Base-by-base conservation (phyloP, 371 early-diverging fungal genomes). In the Lichtheimia corymbifera region DNA sequence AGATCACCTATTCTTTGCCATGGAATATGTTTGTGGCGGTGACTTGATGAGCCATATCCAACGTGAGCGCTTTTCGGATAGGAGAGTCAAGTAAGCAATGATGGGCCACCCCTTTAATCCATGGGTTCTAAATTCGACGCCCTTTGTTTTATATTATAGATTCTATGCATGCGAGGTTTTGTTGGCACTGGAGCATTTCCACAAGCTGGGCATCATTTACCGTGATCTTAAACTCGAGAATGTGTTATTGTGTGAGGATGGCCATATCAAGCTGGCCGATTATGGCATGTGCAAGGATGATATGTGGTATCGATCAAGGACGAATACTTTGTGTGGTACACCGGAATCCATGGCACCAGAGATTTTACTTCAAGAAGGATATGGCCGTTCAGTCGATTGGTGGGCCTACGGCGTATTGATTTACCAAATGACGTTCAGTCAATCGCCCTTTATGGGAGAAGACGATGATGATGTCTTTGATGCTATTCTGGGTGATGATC, bases 321-420 rank as follows among this genome's bases (percentile, higher is more conserved):
- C 96, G 9, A 90, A 86, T 68, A 97, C 98, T 0, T 95, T 99
- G 74, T 98, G 98, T 76, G 99, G 99, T 42, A 99, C 99, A 17
- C 99, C 99, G 14, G 99, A 99, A 77, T 99, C 96, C 71, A 97
- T 99, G 95, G 99, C 99, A 3, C 99, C 99, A 15, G 99, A 99
- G 71, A 95, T 99, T 43, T 79, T 99, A 17, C 73, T 85, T 44
- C 97, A 96, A 64, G 90, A 94, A 72, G 87, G 88, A 44, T 99
- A 99, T 73, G 93, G 91, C 5, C 88, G 91, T 30, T 90, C 92
- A 0, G 97, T 96, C 0, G 99, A 99, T 79, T 97, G 99, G 96
- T 99, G 99, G 99, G 95, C 99, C 0, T 92, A 98, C 72, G 99
- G 99, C 58, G 97, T 99, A 4, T 75, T 99, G 66, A 87, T 99